Base-by-base conservation (phyloP, 176 grass and related monocot species). In the Eragrostis nindensis region DNA sequence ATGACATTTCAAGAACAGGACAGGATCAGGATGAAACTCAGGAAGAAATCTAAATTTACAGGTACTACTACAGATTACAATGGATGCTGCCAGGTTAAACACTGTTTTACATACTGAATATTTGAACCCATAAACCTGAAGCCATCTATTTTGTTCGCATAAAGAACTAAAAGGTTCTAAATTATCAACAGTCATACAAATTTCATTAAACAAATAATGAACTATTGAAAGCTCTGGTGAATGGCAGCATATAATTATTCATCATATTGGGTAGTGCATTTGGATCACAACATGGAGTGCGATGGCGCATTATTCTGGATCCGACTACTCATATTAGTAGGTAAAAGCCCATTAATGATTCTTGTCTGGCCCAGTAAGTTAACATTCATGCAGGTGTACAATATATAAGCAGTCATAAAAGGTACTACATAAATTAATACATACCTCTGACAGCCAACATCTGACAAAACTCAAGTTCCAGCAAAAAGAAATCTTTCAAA, bases 381-480 rank as follows among this genome's bases (percentile, higher is more conserved):
- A 46, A 42, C 59, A 66, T 70, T 70, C 15, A 27, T 63, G 8
- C 39, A 70, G 70, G 39, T 62, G 44, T 49, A 48, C 73, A 85
- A 27, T n/a, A 12, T 77, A 43, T 39, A 75, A n/a, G n/a, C n/a
- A n/a, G n/a, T n/a, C 46, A 71, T 54, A 85, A 48, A 84, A 45
- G 73, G 16, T 81, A 4, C 32, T 36, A 39, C 13, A 61, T 1
- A 61, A 17, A 77, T 61, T 75, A 56, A 66, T 48, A 75, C 66
- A 87, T 80, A 90, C 84, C 71, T 87, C 54, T 55, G 9, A 57
- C 39, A 87, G n/a, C 56, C 47, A 81, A 66, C 41, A 82, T 16
- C 55, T 77, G 16, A 77, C 39, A 82, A 70, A 71, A 82, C n/a
- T 72, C 56, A 6, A 82, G 47, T 41, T 57, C 21, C 72, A 82